phyloP scores from a whole-genome alignment of 2,329 filamentous ascomycete species.

The Boeremia lycopersici region DNA sequence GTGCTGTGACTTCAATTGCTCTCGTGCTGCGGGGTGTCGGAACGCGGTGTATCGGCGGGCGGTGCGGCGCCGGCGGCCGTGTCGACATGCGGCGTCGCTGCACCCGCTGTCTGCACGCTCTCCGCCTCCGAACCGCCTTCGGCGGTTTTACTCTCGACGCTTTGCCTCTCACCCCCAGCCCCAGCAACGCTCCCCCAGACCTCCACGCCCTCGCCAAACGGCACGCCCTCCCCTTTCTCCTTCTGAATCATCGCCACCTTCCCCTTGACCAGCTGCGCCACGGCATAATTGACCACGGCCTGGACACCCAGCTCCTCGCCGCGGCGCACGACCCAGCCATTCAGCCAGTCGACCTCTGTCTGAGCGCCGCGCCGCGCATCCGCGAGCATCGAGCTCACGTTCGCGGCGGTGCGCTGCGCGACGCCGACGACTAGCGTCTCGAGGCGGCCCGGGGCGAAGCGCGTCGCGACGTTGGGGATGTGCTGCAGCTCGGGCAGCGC shows the following conservation, averaged over 20 bases:
- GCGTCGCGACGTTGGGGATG: constrained; percentile 63
- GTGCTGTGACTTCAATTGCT: too few species aligned
- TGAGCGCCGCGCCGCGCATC: constrained; percentile 64
- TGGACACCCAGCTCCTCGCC: constrained; percentile 76
- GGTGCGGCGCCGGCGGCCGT: too few species aligned
- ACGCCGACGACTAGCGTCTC: constrained; percentile 64
- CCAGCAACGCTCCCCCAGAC: not conserved
- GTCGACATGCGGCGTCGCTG: too few species aligned
- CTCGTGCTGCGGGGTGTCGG: too few species aligned
- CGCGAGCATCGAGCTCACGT: constrained; percentile 70
- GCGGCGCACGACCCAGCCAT: constrained; percentile 81
- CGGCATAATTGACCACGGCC: constrained; percentile 73
- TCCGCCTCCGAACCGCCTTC: too few species aligned
- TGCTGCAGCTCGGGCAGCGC: constrained; percentile 74
- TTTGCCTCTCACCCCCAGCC: too few species aligned
- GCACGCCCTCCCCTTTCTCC: constrained; percentile 50
- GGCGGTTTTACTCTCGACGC: too few species aligned
- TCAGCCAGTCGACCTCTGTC: constrained; percentile 84
- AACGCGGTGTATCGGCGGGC: too few species aligned
- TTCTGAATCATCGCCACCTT: constrained; percentile 60
- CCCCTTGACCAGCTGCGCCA: constrained; percentile 74
- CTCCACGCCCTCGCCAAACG: constrained; percentile 32
- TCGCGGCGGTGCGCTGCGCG: constrained; percentile 59
- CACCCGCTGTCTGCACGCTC: too few species aligned
- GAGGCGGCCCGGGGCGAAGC: constrained; percentile 67